Percentiles rank a stretch among this genome's conserved stretches.
These are phyloP conservation scores for Pezicula neosporulosa DNA, from an alignment of 2,329 filamentous ascomycete species.

Conservation along the genomic window DNA sequence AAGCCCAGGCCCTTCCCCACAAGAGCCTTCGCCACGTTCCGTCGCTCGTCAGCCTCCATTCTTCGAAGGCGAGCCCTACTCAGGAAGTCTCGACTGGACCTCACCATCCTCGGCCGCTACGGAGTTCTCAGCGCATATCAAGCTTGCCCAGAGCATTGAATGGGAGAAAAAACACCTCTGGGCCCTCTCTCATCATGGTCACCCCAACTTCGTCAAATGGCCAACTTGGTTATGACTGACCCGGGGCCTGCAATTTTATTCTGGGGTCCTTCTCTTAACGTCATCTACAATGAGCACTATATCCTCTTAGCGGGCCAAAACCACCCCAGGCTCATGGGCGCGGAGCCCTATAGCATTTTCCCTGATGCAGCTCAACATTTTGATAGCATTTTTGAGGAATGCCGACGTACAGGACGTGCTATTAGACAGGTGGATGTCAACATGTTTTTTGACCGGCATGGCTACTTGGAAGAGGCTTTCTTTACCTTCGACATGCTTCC, in stretches of 20 bases:
- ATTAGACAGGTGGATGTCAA: constrained; percentile 1
- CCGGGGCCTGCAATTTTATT: neutral
- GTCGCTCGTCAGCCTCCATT: neutral
- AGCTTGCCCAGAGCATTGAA: neutral
- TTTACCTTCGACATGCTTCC: constrained; percentile 2
- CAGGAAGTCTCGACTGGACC: neutral
- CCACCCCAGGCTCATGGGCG: neutral
- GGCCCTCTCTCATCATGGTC: constrained; percentile 1
- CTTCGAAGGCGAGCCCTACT: neutral
- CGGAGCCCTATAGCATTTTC: neutral
- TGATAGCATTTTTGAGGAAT: neutral
- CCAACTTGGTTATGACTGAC: neutral
- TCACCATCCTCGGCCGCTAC: neutral
- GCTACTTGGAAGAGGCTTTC: neutral
- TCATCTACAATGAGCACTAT: constrained; percentile 1
- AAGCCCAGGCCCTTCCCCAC: neutral
- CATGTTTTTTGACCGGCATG: constrained; percentile 2
- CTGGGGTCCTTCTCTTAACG: neutral
- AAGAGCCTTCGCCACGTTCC: neutral
- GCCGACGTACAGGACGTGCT: neutral
- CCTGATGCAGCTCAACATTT: neutral
- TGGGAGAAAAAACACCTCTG: neutral
- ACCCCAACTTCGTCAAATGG: neutral
- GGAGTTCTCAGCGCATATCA: neutral
- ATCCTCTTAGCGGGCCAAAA: constrained; percentile 1